Evolutionary conservation across 768 basidiomycete genomes (phyloP), one percentile per base, ranked within the genome.

Genomic region (Boletus reticuloceps): DNA sequence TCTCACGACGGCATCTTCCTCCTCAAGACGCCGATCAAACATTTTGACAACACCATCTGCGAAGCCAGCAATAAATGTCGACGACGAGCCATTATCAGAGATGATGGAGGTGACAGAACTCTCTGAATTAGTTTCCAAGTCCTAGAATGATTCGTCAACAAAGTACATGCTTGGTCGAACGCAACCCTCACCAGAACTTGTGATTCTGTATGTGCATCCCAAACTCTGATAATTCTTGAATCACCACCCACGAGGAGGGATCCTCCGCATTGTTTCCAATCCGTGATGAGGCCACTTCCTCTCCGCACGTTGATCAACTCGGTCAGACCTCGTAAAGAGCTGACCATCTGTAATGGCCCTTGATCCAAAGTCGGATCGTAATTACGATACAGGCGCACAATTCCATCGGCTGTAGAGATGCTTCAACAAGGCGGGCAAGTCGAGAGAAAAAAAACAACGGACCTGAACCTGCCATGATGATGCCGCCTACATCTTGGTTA

Each of bases 161-260:
- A 38, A 5, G 22, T 11, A 32, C 3, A 8, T 19, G 10, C 20
- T 37, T 6, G 31, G 20, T 52, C n/a, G 38, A 39, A 46, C 25
- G 22, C 9, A 22, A 16, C 36, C 70, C 85, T 59, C 62, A 94
- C 91, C 74, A 88, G 68, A 42, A 86, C 75, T 53, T 85, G 82
- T 25, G 79, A 84, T 69, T 98, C 97, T 3, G 89, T 89, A 60
- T 91, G 87, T 10, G 94, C 96, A 68, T 99, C 95, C 97, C 97
- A 99, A 5, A 94, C 79, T 55, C 93, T 82, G 57, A 99, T 88
- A 38, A 87, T 84, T 54, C 85, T 83, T 37, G 92, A 88, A 72
- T 98, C 96, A 2, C 96, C 97, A 11, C 91, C 91, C 27, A 93
- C 85, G n/a, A 98, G 76, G 34, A 98, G 73, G 27, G 84, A 85